Base-by-base conservation (phyloP, 2,329 filamentous ascomycete species). In the Apiospora pterosperma region DNA sequence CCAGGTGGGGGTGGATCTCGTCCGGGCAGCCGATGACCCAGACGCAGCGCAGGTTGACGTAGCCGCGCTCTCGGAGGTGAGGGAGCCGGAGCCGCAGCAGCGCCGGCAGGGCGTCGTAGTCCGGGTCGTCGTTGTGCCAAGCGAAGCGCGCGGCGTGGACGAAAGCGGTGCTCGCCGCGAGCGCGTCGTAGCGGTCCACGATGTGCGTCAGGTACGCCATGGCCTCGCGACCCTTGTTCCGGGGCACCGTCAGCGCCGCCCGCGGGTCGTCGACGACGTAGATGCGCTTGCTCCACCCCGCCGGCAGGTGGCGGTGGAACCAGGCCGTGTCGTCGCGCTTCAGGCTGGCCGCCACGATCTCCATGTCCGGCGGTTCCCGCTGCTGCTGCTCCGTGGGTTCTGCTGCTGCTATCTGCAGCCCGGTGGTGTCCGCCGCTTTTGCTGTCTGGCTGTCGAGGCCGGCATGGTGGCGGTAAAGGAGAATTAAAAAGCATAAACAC, bases 121-220 rank as follows among this genome's bases (percentile, higher is more conserved):
- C 63, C 79, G 58, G 58, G 58, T 60, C 58, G 58, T 60, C 58
- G 58, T 88, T 88, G 74, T 89, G 87, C 86, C 86, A 89, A 38
- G 84, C 82, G 36, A 59, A 36, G 14, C 41, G 61, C 80, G 86
- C 83, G 36, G 84, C 80, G 74, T 89, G 87, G 77, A 86, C 83
- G 75, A 89, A 89, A 61, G 88, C 80, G 52, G 82, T 77, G 23
- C 87, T 81, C 67, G 88, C 86, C 3, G 85, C 82, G 1, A 89
- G 79, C n/a, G 79, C 68, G 61, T 86, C 79, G 75, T 89, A 89
- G 73, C 87, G 79, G 69, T 88, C 84, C 71, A 89, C 84, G 67
- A 89, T 84, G 75, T 86, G 89, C 52, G 84, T 85, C 59, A 89
- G 78, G 72, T 89, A 89, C 14, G 81, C 79, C 81, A 89, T 88